Base-by-base conservation (phyloP, 306 rosid species). In the Trifolium pratense region DNA sequence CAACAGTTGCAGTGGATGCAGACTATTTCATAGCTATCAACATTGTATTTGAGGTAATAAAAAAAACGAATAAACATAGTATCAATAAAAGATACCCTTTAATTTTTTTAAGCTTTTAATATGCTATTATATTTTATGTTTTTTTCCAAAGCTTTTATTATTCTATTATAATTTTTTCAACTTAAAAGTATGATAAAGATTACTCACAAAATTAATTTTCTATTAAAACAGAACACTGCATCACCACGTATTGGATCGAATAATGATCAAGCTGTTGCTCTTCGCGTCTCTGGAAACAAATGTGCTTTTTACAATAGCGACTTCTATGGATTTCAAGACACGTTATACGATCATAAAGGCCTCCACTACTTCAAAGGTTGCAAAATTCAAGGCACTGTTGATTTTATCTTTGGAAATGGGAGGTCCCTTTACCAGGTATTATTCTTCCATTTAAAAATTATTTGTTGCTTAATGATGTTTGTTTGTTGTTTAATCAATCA, bases 321-420 rank as follows among this genome's bases (percentile, higher is more conserved):
- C 45, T 83, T 90, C 75, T 63, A 71, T 68, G 96, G 96, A 60
- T 65, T 75, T 68, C 93, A 86, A 82, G 96, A 90, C 80, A 85
- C 96, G 5, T 81, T 86, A 0, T 90, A 90, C 32, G 96, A 90
- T 68, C 93, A 88, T 73, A 81, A 82, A 66, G 93, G 96, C 0
- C 87, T 88, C 71, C 96, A 90, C 74, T 88, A 80, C 78, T 90
- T 90, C 81, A 73, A 72, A 34, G 85, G 83, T 31, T 88, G 93
- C 80, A 74, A 43, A 43, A 78, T 88, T 79, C 96, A 90, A 73
- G 96, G 96, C 78, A 85, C 93, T 1, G 89, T 88, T 11, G 93
- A 88, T 82, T 88, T 85, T 85, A 85, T 90, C 74, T 90, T 86
- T 31, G 90, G 96, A 65, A 76, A 83, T 4, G 93, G 87, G 5